Evolutionary conservation across 2,329 filamentous ascomycete species (phyloP), one percentile per base, ranked within the genome.

Genomic region (Penicillium sp.): DNA sequence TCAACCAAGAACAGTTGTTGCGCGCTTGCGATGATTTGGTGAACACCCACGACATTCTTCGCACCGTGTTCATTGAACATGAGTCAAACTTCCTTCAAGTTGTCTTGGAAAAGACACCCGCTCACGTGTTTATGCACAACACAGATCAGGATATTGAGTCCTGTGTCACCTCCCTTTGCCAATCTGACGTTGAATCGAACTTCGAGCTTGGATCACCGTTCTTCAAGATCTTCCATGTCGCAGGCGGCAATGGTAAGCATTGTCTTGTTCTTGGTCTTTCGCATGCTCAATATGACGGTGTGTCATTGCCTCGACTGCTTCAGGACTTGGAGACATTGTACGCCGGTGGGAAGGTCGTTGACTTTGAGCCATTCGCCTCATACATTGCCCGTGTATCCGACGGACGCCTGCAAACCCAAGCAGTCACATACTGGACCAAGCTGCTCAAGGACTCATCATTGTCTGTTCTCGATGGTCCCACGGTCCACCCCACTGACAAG

Each of bases 261-360:
- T 75, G 73, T 27, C 79, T 81, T 1, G 49, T 66, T 31, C 76
- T 87, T 65, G 79, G 84, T 50, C 79, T 88, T 45, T 88, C 84
- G 0, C 85, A 88, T 64, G 81, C 85, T 0, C 84, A 86, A 58
- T 88, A 88, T 66, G 85, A 88, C 57, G 85, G 85, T 59, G 82
- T 87, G 24, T 87, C 82, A 54, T 77, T 88, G 2, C 83, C 83
- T 0, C 69, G 77, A 3, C 73, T 87, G 6, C 79, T 87, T 36
- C 77, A 76, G 24, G 83, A 87, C 63, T 76, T 88, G 8, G 80
- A 80, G 1, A 75, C 76, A 0, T 67, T 87, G 10, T 84, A 80
- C 52, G 50, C 62, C 1, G 72, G 70, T 8, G 58, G 55, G 2
- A 24, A 60, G 3, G 58, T 77, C 2, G 57, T 66, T 2, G 58